A percentile compares a stretch with the other conserved stretches of the same genome.
phyloP scores from a whole-genome alignment of 2,329 filamentous ascomycete species.

The Cercospora berteroae region DNA sequence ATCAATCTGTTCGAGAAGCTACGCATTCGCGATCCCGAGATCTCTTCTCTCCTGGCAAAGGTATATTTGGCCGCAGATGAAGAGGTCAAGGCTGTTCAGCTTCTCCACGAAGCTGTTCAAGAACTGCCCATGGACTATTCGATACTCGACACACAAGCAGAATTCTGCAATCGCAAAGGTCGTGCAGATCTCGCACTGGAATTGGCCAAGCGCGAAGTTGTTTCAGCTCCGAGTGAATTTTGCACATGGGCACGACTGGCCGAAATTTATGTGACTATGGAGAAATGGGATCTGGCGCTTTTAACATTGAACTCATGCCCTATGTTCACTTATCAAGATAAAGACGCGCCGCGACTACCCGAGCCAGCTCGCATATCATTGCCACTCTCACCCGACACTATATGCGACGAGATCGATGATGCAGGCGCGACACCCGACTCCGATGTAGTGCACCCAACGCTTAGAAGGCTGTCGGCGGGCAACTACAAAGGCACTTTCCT shows the following conservation, averaged over 20 bases:
- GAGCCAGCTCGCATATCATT: conserved; percentile 85
- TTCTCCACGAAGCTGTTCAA: conserved; percentile 83
- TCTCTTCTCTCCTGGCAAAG: conserved; percentile 86
- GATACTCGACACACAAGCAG: conserved; percentile 88
- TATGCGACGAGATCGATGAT: conserved; percentile 94
- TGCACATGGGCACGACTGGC: conserved; percentile 92
- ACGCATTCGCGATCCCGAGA: conserved; percentile 83
- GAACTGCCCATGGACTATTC: conserved; percentile 97
- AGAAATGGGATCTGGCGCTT: conserved; percentile 94
- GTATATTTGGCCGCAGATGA: conserved; percentile 94
- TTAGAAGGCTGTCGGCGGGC: conserved; percentile 81
- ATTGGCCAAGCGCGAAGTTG: conserved; percentile 89
- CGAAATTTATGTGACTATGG: conserved; percentile 88
- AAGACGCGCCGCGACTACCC: conserved; percentile 91
- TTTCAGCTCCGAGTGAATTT: conserved; percentile 94
- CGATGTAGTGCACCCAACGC: conserved; percentile 82
- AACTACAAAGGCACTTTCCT: conserved; percentile 93
- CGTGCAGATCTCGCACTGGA: conserved; percentile 83
- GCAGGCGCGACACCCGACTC: conserved; percentile 72
- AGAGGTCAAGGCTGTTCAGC: conserved; percentile 89
- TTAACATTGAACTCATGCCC: conserved; percentile 96
- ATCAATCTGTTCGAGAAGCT: conserved; percentile 98
- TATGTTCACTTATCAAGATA: conserved; percentile 99
- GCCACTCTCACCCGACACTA: conserved; percentile 81
- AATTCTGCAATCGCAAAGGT: conserved; percentile 86